Conservation (phyloP, 768 basidiomycete genomes). For the Boletus edulis region DNA sequence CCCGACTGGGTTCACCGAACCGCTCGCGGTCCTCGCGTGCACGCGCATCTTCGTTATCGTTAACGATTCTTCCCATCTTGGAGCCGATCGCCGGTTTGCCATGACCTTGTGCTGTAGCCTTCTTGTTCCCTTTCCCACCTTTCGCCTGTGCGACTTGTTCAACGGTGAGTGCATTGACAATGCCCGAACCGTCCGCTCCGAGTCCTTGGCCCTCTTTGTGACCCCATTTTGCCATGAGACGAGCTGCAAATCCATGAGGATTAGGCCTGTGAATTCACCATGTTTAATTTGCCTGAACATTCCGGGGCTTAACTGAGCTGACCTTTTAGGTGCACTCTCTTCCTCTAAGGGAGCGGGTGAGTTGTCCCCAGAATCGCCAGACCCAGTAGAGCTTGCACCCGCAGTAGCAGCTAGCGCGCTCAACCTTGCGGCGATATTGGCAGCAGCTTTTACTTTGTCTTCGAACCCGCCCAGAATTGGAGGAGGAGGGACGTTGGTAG, state of each 20-base stretch:
- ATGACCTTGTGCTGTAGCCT: conserved; percentile 35
- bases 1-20: conserved; percentile 88
- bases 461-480: conserved; percentile 51
- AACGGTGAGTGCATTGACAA: conserved; percentile 84
- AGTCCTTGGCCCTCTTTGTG: conserved; percentile 93
- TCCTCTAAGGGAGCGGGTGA: conserved; percentile 31
- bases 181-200: conserved; percentile 79
- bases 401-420: conserved; percentile 48
- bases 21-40: conserved; percentile 71
- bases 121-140: conserved; percentile 36
- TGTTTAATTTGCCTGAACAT: background rate
- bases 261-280: conserved; percentile 41
- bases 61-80: conserved; percentile 87
- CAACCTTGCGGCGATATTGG: conserved; percentile 77
- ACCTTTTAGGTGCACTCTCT: conserved; percentile 20
- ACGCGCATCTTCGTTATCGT: conserved; percentile 83
- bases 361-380: conserved; percentile 23
- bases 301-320: background rate
- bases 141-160: conserved; percentile 52
- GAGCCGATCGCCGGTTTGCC: conserved; percentile 45
- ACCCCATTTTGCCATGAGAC: conserved; percentile 95
- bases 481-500: conserved; percentile 58
- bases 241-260: conserved; percentile 75
- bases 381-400: conserved; percentile 18
- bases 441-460: conserved; percentile 72